Percentiles rank a stretch among this genome's conserved stretches.
These are phyloP conservation scores for Penicillium alfredii DNA, from an alignment of 495 filamentous ascomycete species.

Conservation along the genomic window DNA sequence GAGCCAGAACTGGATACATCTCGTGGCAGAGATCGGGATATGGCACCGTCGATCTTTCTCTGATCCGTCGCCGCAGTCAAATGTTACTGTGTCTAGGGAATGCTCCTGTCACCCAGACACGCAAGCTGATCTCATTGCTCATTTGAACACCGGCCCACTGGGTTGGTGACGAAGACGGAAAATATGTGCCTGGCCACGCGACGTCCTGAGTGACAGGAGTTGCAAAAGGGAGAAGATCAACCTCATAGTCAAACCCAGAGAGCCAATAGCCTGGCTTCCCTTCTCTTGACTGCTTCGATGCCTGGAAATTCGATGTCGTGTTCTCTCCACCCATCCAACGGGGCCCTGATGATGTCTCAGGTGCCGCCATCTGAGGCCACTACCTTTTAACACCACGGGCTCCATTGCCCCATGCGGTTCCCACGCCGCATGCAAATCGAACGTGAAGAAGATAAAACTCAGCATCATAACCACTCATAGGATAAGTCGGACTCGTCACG, in stretches of 20 bases:
- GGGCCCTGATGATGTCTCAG: constrained; percentile 6
- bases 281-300: not conserved
- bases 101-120: constrained; percentile 8
- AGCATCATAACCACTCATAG: not conserved
- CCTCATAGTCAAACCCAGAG: not conserved
- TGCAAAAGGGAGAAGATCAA: constrained; percentile 12
- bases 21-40: constrained; percentile 9
- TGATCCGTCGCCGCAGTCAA: constrained; percentile 19
- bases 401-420: constrained; percentile 21
- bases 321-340: constrained; percentile 2
- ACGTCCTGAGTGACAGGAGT: not conserved
- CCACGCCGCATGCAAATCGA: constrained; percentile 15
- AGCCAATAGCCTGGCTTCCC: not conserved
- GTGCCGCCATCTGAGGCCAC: constrained; percentile 1
- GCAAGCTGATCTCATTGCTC: constrained; percentile 4
- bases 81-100: constrained; percentile 13
- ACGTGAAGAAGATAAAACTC: constrained; percentile 12
- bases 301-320: not conserved
- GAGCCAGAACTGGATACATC: not conserved
- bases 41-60: constrained; percentile 13
- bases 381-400: constrained; percentile 5
- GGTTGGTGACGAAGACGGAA: constrained; percentile 8
- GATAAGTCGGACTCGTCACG: not conserved
- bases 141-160: not conserved
- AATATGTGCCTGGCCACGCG: not conserved